Conservation (phyloP, 2,329 filamentous ascomycete species). For the Clonostachys sp. region DNA sequence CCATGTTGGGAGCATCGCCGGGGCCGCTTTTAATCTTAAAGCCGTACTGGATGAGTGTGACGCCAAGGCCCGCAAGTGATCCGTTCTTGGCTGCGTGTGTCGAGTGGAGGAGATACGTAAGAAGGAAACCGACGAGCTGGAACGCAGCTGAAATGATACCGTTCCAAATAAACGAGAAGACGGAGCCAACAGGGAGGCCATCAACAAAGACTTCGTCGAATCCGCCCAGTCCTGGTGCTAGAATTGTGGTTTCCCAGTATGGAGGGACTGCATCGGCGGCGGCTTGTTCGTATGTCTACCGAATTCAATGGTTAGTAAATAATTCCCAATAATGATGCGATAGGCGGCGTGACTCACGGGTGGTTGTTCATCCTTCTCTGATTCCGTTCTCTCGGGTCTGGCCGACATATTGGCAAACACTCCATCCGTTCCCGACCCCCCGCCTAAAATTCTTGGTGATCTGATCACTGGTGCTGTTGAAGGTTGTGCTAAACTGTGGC, state of each 20-base stretch:
- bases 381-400: constrained; percentile 74
- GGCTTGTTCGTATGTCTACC: constrained; percentile 93
- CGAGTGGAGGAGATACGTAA: constrained; percentile 96
- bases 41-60: constrained; percentile 93
- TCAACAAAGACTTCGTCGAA: constrained; percentile 96
- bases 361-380: constrained; percentile 78
- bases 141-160: constrained; percentile 97
- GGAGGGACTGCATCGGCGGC: constrained; percentile 93
- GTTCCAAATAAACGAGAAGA: constrained; percentile 89
- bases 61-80: constrained; percentile 86
- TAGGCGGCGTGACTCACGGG: constrained; percentile 60
- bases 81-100: constrained; percentile 98
- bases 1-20: constrained; percentile 36
- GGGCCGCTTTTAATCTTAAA: constrained; percentile 81
- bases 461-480: background rate
- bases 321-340: constrained; percentile 4
- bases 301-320: background rate
- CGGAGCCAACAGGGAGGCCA: constrained; percentile 83
- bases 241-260: constrained; percentile 98
- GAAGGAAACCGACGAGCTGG: constrained; percentile 92
- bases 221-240: constrained; percentile 86
- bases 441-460: constrained; percentile 58
- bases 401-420: constrained; percentile 95
- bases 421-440: constrained; percentile 79
- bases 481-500: background rate